These are phyloP conservation scores for Trametes versicolor DNA, from an alignment of 1,284 basidiomycete genomes.

Conservation along the genomic window DNA sequence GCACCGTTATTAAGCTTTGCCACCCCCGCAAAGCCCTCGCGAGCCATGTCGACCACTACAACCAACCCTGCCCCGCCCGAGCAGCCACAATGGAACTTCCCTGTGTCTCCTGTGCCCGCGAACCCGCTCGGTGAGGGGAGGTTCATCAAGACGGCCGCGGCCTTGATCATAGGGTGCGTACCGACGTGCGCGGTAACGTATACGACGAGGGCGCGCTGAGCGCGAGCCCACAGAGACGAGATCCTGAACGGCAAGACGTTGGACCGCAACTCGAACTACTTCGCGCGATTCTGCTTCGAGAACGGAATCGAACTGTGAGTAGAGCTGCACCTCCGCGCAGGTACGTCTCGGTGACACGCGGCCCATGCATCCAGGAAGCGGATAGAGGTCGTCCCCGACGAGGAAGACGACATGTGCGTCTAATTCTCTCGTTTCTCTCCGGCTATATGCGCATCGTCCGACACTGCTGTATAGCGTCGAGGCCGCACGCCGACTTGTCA, in stretches of 20 bases:
- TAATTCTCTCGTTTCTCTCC: background rate
- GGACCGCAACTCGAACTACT: conserved; percentile 88
- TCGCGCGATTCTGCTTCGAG: conserved; percentile 89
- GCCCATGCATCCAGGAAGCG: conserved; percentile 65
- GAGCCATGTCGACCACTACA: conserved; percentile 1
- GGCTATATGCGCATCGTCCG: background rate
- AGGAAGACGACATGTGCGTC: conserved; percentile 85
- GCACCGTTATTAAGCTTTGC: background rate
- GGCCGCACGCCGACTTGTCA: conserved; percentile 85
- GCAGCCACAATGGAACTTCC: conserved; percentile 50
- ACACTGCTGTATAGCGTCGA: conserved; percentile 67
- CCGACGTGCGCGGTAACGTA: background rate
- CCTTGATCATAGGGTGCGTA: conserved; percentile 78
- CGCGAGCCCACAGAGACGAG: conserved; percentile 67
- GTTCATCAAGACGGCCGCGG: conserved; percentile 77
- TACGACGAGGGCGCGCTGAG: background rate
- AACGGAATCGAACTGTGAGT: conserved; percentile 86
- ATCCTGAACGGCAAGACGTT: conserved; percentile 89
- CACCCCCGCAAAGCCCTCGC: background rate
- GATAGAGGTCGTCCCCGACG: conserved; percentile 93
- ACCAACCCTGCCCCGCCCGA: background rate
- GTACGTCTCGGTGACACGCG: conserved; percentile 3
- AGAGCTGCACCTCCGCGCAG: background rate
- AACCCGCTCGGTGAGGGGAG: conserved; percentile 75
- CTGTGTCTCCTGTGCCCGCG: conserved; percentile 62